Conservation (phyloP, 306 rosid genomes). For the Vigna nakashimae region DNA sequence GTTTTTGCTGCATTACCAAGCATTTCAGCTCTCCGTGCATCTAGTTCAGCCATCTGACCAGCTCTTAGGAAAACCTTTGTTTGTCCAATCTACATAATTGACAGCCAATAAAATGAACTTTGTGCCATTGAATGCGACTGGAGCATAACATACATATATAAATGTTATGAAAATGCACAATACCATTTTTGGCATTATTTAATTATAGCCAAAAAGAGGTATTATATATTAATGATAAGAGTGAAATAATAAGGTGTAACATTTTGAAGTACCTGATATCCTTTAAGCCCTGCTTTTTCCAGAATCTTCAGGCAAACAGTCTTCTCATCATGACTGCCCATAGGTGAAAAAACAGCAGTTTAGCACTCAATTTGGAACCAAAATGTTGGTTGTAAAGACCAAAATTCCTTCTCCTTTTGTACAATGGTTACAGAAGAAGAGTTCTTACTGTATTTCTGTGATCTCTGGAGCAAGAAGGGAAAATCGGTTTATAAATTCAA, state of each 20-base stretch:
- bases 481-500: constrained; percentile 85
- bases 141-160: constrained; percentile 26
- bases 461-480: constrained; percentile 86
- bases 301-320: constrained; percentile 73
- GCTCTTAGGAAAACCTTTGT: constrained; percentile 97
- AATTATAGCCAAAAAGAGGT: constrained; percentile 29
- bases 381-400: constrained; percentile 32
- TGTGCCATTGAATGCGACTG: constrained; percentile 35
- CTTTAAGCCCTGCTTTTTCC: constrained; percentile 85
- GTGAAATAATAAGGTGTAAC: constrained; percentile 34
- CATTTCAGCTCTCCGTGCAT: constrained; percentile 87
- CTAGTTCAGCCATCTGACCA: constrained; percentile 99
- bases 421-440: constrained; percentile 12
- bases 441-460: constrained; percentile 75
- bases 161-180: constrained; percentile 26
- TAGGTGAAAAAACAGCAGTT: constrained; percentile 43
- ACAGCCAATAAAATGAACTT: constrained; percentile 41
- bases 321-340: constrained; percentile 82
- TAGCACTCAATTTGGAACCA: constrained; percentile 23
- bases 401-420: constrained; percentile 19
- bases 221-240: constrained; percentile 35
- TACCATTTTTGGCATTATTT: constrained; percentile 30
- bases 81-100: constrained; percentile 82
- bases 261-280: constrained; percentile 83
- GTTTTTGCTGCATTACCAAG: constrained; percentile 85